phyloP scores from a whole-genome alignment of 78 protist species.

The Pelomyxa schiedti region DNA sequence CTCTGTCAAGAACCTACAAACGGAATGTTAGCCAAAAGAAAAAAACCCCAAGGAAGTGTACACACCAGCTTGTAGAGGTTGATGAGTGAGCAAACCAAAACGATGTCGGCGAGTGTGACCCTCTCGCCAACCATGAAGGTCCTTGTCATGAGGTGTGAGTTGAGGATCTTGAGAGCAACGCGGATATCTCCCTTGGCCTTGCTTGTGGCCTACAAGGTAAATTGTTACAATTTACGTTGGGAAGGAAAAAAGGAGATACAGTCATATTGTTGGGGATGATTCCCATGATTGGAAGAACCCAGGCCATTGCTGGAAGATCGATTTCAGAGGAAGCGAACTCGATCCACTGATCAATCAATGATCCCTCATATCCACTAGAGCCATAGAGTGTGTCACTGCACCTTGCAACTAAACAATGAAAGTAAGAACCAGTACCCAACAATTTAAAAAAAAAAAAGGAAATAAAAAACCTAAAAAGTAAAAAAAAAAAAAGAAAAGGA shows the following conservation, averaged over 20 bases:
- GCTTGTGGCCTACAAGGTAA: constrained; percentile 21
- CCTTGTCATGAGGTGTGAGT: constrained; percentile 11
- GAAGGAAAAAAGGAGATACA: not conserved
- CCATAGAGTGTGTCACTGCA: constrained; percentile 43
- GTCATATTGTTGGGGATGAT: constrained; percentile 7
- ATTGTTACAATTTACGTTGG: not conserved
- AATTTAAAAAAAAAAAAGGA: not conserved
- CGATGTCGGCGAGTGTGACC: constrained; percentile 67
- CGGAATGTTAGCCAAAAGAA: not conserved
- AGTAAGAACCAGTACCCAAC: not conserved
- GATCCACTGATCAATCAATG: constrained; percentile 59
- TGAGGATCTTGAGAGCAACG: constrained; percentile 24
- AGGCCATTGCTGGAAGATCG: constrained; percentile 2
- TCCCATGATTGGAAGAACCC: constrained; percentile 51
- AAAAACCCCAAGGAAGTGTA: not conserved
- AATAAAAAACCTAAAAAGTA: not conserved
- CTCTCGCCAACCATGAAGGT: constrained; percentile 67
- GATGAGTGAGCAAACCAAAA: constrained; percentile 32
- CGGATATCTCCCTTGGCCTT: constrained; percentile 32
- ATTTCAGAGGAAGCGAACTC: constrained; percentile 54
- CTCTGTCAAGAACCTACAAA: constrained; percentile 32
- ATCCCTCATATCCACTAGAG: constrained; percentile 25
- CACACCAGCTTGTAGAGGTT: constrained; percentile 35
- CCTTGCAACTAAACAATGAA: constrained; percentile 10
- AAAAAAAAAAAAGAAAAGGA: not conserved